Evolutionary conservation across 306 rosid genomes (phyloP).

Genomic region (Quillaja saponaria): DNA sequence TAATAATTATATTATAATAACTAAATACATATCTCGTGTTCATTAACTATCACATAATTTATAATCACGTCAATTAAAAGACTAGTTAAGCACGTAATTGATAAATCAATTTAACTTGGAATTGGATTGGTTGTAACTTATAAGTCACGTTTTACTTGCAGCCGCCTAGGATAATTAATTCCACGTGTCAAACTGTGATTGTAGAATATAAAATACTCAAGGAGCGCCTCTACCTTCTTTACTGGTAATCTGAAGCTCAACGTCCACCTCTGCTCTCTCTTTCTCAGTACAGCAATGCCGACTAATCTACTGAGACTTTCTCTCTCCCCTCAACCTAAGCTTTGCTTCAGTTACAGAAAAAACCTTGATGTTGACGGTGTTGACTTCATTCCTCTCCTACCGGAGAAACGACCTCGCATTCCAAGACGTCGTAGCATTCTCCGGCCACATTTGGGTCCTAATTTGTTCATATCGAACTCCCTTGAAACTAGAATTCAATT

Average conservation of each 20-base stretch:
- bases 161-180: too few species aligned
- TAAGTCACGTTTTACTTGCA: too few species aligned
- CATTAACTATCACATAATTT: too few species aligned
- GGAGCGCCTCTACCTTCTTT: constrained; percentile 19
- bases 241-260: constrained; percentile 14
- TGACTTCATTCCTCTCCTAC: constrained; percentile 42
- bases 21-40: too few species aligned
- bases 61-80: too few species aligned
- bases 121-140: too few species aligned
- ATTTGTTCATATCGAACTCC: constrained; percentile 48
- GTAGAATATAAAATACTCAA: neutral
- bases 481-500: constrained; percentile 35
- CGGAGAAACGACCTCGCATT: constrained; percentile 33
- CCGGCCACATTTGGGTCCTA: constrained; percentile 21
- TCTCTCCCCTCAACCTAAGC: constrained; percentile 43
- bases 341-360: constrained; percentile 33
- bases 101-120: too few species aligned
- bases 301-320: constrained; percentile 44
- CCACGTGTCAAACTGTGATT: constrained; percentile 27
- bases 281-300: constrained; percentile 36
- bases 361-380: constrained; percentile 23
- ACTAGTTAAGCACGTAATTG: too few species aligned
- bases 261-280: constrained; percentile 9
- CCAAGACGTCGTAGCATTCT: constrained; percentile 19
- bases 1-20: too few species aligned